Conservation (phyloP, 805 yeast genomes). For the Zygotorulaspora chibaensis region DNA sequence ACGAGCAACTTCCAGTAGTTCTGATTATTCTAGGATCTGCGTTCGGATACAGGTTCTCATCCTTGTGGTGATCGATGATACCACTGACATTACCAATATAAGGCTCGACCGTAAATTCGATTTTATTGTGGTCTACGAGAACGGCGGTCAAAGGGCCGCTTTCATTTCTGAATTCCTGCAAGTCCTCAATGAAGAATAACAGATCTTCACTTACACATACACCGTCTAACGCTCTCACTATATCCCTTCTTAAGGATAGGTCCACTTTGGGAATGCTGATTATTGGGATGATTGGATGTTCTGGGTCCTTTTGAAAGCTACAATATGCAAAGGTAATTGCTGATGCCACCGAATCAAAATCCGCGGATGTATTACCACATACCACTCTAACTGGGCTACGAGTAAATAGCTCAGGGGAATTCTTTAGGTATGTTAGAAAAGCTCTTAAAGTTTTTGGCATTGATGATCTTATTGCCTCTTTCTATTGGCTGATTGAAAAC, state of each 20-base stretch:
- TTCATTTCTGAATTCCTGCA: conserved; percentile 28
- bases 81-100: conserved; percentile 42
- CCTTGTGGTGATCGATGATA: conserved; percentile 87
- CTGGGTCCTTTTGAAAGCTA: conserved; percentile 26
- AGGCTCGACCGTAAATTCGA: conserved; percentile 46
- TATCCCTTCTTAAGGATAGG: conserved; percentile 65
- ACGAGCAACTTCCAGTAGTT: conserved; percentile 73
- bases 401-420: conserved; percentile 4
- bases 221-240: conserved; percentile 47
- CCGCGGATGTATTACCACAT: conserved; percentile 79
- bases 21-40: conserved; percentile 61
- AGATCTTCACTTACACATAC: conserved; percentile 45
- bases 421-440: conserved; percentile 13
- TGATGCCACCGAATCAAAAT: conserved; percentile 80
- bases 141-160: conserved; percentile 40
- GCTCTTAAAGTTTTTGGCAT: conserved; percentile 12
- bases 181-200: conserved; percentile 67
- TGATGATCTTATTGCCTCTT: background rate
- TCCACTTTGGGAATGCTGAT: conserved; percentile 69
- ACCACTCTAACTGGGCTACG: conserved; percentile 16
- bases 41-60: conserved; percentile 47
- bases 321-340: conserved; percentile 67
- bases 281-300: conserved; percentile 54
- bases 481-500: background rate
- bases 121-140: conserved; percentile 79